A percentile compares a stretch with the other conserved stretches of the same genome.
Conservation (phyloP, 179 eudicot genomes). For the Beta macrorhiza region DNA sequence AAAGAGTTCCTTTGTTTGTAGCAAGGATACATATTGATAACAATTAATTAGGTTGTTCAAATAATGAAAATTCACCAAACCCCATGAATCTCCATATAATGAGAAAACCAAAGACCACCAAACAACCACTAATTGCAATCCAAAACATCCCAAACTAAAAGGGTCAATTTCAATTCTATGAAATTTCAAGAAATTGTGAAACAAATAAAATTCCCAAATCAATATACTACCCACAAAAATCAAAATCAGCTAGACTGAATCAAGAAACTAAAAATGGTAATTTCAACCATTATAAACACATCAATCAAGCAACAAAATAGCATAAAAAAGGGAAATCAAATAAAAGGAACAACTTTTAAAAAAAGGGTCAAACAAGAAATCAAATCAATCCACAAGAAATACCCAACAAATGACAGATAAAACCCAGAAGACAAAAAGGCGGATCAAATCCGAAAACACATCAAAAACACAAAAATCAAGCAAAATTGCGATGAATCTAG, state of each 20-base stretch:
- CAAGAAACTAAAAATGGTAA: neutral
- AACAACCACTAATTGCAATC: neutral
- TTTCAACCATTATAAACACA: neutral
- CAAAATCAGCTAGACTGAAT: constrained; percentile 7
- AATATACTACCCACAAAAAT: neutral
- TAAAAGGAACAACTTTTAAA: neutral
- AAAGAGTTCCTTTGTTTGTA: neutral
- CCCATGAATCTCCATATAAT: neutral
- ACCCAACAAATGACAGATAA: neutral
- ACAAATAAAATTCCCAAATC: neutral
- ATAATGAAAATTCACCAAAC: neutral
- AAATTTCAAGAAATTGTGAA: neutral
- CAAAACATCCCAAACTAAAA: neutral
- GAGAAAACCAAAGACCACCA: constrained; percentile 3
- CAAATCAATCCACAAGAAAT: constrained; percentile 18
- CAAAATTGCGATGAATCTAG: constrained; percentile 28
- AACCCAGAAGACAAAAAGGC: constrained; percentile 15
- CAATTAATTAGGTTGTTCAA: neutral
- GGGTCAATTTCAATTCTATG: too few relatives aligned
- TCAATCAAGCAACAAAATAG: neutral
- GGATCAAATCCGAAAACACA: constrained; percentile 23
- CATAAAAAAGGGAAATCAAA: neutral
- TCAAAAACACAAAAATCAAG: constrained; percentile 9
- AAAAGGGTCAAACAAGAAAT: constrained; percentile 9
- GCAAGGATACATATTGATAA: neutral